Base-by-base conservation (phyloP, 805 yeast genomes). In the Starmerella lactis-condensi region DNA sequence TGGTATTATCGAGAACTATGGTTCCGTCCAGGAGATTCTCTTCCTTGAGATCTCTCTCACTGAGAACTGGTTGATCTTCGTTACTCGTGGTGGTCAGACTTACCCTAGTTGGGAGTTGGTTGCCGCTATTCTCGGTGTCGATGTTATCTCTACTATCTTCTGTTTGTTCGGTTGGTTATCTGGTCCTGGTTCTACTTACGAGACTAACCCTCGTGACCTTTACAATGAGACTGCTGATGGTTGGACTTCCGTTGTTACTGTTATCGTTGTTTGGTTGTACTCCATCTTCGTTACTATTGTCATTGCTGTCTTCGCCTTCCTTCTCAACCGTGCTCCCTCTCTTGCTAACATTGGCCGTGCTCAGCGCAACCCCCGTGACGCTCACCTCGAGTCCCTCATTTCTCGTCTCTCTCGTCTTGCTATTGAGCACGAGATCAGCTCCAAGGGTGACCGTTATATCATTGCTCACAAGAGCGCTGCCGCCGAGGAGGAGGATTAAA, bases 1-100 rank as follows among this genome's bases (percentile, higher is more conserved):
- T 48, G 92, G 93, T 71, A 77, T 81, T 57, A 68, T 81, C 58
- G 91, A 81, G 64, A 81, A 81, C 76, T 81, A 77, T 63, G 94
- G 93, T 71, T 69, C 91, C 47, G 67, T 81, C 51, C 93, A 81
- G 58, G 92, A 92, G 75, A 72, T 81, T 53, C 67, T 81, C 61
- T 81, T 81, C 78, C 73, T 81, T 63, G 81, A 81, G 67, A 75
- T 81, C 57, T 76, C 93, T 39, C 72, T 81, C 60, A 81, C 94
- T 62, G 93, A 81, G 69, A 81, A 81, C 69, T 81, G 94, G 94
- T 72, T 81, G 63, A 81, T 81, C 67, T 81, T 81, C 77, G 69
- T 81, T 54, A 81, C 94, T 54, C 75, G 94, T 69, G 93, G 93
- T 58, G 93, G 93, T 66, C 91, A 92, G 61, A 81, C 83, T 78